A percentile compares a stretch with the other conserved stretches of the same genome.
These are phyloP conservation scores for Pogostemon cablin DNA, from an alignment of 257 asterid species.

Conservation along the genomic window DNA sequence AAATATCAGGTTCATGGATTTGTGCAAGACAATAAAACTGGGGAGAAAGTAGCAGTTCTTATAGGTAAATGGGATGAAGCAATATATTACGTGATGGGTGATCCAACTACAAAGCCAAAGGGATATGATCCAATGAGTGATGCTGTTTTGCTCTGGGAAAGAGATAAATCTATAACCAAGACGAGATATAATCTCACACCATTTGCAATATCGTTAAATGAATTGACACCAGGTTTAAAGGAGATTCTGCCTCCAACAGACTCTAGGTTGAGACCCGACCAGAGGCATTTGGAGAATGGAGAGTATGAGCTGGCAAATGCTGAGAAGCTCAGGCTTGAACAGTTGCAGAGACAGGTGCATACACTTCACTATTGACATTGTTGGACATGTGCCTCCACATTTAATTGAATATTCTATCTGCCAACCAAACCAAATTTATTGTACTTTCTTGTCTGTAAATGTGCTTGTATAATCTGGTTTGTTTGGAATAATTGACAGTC, in stretches of 20 bases:
- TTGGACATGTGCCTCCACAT: constrained; percentile 16
- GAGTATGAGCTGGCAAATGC: constrained; percentile 93
- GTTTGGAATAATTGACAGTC: constrained; percentile 3
- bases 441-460: neutral
- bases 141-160: constrained; percentile 94
- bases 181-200: constrained; percentile 96
- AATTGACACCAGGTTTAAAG: constrained; percentile 71
- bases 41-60: constrained; percentile 92
- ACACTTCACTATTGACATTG: constrained; percentile 2
- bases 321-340: constrained; percentile 98
- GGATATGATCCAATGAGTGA: constrained; percentile 98
- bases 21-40: constrained; percentile 94
- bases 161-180: constrained; percentile 72
- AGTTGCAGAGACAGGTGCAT: constrained; percentile 93
- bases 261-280: constrained; percentile 95
- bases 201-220: constrained; percentile 90
- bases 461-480: neutral
- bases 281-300: constrained; percentile 93
- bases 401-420: constrained; percentile 5
- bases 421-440: constrained; percentile 12
- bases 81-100: constrained; percentile 94
- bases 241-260: constrained; percentile 93
- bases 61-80: constrained; percentile 99
- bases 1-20: constrained; percentile 84
- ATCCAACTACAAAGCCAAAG: constrained; percentile 87